Evolutionary conservation across 257 asterid species (phyloP).

Genomic region (Mentha longifolia): DNA sequence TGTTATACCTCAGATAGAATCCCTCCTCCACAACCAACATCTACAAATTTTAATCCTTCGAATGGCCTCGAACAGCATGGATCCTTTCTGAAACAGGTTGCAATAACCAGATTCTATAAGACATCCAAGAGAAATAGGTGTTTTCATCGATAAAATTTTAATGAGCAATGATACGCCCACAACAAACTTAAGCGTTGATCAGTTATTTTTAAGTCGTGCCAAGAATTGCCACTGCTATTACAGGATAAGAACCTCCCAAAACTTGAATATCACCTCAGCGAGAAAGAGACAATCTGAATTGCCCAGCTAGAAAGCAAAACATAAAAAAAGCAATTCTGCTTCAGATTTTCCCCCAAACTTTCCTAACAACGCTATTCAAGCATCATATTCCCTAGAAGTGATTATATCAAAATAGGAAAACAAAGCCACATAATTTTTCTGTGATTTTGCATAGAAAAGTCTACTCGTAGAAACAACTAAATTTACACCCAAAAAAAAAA

Average conservation of each 20-base stretch:
- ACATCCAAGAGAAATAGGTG: conserved; percentile 14
- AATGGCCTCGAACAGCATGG: conserved; percentile 73
- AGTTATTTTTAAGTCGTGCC: neutral
- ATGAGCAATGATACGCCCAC: neutral
- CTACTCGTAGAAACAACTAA: neutral
- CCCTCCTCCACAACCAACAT: conserved; percentile 98
- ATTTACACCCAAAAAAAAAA: too few species aligned
- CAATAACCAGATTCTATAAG: conserved; percentile 38
- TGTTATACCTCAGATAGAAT: conserved; percentile 84
- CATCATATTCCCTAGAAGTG: neutral
- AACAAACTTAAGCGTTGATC: neutral
- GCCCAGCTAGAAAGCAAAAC: neutral
- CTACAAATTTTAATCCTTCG: conserved; percentile 81
- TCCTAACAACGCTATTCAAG: neutral
- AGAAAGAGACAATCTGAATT: neutral
- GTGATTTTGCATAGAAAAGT: neutral
- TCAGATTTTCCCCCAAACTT: neutral
- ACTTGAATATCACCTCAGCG: neutral
- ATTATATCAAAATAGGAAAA: neutral
- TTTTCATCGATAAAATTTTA: conserved; percentile 6
- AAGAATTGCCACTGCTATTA: neutral
- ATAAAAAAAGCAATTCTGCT: neutral
- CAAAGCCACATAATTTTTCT: too few species aligned
- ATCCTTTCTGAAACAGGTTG: conserved; percentile 64
- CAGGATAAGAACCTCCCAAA: neutral